These are phyloP conservation scores for Colletotrichum agaves DNA, from an alignment of 2,329 filamentous ascomycete species.

Conservation along the genomic window DNA sequence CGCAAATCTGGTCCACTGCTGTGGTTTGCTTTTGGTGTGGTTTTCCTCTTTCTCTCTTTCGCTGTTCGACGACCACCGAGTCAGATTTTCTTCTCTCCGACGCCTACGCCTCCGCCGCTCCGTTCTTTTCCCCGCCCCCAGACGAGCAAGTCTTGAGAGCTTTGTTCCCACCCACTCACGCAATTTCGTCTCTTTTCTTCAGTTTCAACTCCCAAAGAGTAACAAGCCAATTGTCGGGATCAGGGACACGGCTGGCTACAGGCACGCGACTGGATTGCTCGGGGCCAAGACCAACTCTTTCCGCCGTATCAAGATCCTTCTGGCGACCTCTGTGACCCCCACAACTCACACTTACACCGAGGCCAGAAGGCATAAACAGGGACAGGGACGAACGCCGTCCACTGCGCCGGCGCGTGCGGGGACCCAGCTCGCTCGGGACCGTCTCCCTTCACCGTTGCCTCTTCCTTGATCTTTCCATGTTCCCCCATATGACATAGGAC, in stretches of 20 bases:
- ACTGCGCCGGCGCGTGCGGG: constrained; percentile 34
- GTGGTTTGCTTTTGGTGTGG: constrained; percentile 22
- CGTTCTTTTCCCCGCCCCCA: constrained; percentile 1
- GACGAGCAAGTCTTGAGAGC: background rate
- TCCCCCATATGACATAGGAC: constrained; percentile 42
- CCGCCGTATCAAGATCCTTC: constrained; percentile 15
- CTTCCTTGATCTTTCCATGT: constrained; percentile 43
- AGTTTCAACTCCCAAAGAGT: constrained; percentile 2
- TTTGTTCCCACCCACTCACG: constrained; percentile 1
- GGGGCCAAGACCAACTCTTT: constrained; percentile 1
- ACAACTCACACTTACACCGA: constrained; percentile 32
- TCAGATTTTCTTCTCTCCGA: constrained; percentile 25
- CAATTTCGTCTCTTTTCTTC: background rate
- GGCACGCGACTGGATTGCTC: constrained; percentile 22
- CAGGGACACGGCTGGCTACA: background rate
- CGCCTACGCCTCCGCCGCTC: constrained; percentile 18
- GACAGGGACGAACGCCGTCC: constrained; percentile 32
- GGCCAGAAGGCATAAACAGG: constrained; percentile 32
- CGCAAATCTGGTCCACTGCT: constrained; percentile 32
- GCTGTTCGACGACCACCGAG: constrained; percentile 19
- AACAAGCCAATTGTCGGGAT: background rate
- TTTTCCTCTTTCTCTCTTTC: constrained; percentile 15
- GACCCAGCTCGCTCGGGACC: constrained; percentile 25
- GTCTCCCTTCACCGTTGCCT: constrained; percentile 31
- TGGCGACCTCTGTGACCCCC: constrained; percentile 26